Conservation (phyloP, 306 rosid genomes). For the Cucumis hystrix region DNA sequence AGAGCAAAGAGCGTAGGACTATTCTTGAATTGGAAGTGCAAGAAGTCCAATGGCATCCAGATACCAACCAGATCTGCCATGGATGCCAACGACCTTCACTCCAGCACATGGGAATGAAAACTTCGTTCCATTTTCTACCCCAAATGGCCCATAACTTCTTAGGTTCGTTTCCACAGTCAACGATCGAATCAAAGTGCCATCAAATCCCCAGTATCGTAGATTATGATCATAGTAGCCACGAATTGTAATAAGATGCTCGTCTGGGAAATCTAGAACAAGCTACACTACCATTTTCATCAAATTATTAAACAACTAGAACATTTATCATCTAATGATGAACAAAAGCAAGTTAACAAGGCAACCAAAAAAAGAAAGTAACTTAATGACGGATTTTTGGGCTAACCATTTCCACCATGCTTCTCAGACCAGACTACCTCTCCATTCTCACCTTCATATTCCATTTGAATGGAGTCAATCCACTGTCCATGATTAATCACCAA, state of each 20-base stretch:
- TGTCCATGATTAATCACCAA: background rate
- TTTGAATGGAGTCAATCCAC: background rate
- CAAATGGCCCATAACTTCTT: background rate
- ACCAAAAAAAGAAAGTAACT: background rate
- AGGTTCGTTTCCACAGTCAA: background rate
- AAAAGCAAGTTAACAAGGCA: background rate
- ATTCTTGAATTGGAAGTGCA: background rate
- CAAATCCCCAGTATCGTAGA: background rate
- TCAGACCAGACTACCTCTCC: background rate
- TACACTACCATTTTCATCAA: background rate
- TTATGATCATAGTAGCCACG: background rate
- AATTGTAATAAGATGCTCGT: background rate
- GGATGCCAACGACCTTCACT: background rate
- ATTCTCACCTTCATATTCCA: background rate
- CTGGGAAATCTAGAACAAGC: background rate
- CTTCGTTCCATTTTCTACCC: background rate
- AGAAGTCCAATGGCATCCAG: background rate
- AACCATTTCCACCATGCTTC: slow-evolving; percentile 2
- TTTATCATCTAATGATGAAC: background rate
- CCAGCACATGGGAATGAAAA: background rate
- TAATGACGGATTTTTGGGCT: background rate
- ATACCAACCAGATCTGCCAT: background rate
- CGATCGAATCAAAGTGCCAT: background rate
- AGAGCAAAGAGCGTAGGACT: background rate
- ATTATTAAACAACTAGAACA: background rate